Conservation (phyloP, 148 eudicot species). For the Euryodendron excelsum region DNA sequence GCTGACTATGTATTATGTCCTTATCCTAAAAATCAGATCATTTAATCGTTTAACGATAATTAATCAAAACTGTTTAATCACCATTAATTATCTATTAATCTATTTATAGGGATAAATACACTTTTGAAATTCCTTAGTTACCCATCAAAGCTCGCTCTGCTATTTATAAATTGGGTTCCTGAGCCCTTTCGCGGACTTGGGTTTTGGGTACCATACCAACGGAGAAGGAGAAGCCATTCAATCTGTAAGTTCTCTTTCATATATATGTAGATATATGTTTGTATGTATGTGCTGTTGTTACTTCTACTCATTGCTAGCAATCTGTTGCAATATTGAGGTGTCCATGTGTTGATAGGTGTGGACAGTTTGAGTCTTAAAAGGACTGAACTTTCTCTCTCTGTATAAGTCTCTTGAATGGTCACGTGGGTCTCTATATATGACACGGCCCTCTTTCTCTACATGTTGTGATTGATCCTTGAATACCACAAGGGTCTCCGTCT, state of each 20-base stretch:
- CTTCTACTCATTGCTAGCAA: neutral
- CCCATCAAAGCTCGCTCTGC: slow-evolving; percentile 4
- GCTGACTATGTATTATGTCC: too few relatives aligned
- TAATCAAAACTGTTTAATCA: too few relatives aligned
- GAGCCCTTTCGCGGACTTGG: neutral
- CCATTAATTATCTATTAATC: too few relatives aligned
- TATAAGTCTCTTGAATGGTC: neutral
- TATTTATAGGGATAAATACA: too few relatives aligned
- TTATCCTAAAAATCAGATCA: too few relatives aligned
- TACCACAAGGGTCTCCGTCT: neutral
- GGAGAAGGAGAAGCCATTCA: neutral
- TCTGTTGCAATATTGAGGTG: neutral
- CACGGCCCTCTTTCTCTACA: neutral
- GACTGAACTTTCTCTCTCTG: neutral
- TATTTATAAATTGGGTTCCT: neutral
- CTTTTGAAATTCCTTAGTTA: neutral
- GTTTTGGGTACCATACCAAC: neutral
- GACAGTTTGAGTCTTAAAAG: neutral
- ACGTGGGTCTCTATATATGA: neutral
- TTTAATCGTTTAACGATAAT: too few relatives aligned
- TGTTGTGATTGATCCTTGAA: neutral
- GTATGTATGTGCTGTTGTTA: too few relatives aligned
- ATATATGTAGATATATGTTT: neutral
- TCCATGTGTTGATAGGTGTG: neutral
- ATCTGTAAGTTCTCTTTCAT: neutral